Base-by-base conservation (phyloP, 1,284 basidiomycete species). In the Sphagnurus paluster region DNA sequence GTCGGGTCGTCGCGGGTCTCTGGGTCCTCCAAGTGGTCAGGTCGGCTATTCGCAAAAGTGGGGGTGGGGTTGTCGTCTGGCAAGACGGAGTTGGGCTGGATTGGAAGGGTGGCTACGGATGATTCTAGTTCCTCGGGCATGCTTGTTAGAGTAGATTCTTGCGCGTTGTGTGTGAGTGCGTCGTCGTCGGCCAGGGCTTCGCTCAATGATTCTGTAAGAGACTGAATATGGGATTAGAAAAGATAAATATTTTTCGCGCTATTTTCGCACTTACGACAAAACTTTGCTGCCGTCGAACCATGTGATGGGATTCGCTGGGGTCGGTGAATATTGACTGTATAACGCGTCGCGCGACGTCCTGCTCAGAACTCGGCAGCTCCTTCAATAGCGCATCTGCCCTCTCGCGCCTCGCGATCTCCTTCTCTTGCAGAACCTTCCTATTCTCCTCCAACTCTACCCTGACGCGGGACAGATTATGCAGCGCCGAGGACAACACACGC, bases 131-230 rank as follows among this genome's bases (percentile, higher is more conserved):
- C 65, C 54, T 70, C 67, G 8, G 57, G 56, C 54, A 65, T 69
- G 4, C 65, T 60, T 17, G 65, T 62, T 37, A 66, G 56, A 23
- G 42, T 57, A 1, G 58, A 48, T 2, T 71, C 63, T 2, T 72
- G 61, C 13, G 70, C 35, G 48, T 63, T 75, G 23, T 61, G 67
- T 30, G 68, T 61, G 25, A 74, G 55, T 13, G 59, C 59, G 5
- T 76, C 79, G 36, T 80, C 80, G 44, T 88, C 86, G 30, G 77
- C 74, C 39, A 90, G 75, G 0, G 87, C 87, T 59, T 89, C 87
- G 0, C 77, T 79, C 25, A 90, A 66, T 0, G 83, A 87, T 48
- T 84, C 83, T 13, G 77, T 69, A 3, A 90, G 67, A 11, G 83
- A 86, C 85, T 90, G 17, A 3, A 30, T 9, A 7, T 7, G 17